These are phyloP conservation scores for Zygnema cylindricum DNA, from an alignment of 139 green algal species.

Conservation along the genomic window DNA sequence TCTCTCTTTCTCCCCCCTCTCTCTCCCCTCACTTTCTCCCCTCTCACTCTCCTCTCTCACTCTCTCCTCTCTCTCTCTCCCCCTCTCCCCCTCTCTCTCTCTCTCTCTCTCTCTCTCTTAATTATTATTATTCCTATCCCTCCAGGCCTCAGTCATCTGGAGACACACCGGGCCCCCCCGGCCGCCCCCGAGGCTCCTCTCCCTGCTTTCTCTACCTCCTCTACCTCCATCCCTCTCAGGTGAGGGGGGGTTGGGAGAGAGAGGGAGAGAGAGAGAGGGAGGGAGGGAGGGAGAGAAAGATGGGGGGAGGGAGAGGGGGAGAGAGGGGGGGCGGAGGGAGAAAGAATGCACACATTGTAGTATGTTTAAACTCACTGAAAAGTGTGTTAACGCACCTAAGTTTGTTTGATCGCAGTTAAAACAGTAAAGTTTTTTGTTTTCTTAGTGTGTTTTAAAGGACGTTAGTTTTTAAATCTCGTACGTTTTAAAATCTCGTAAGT, in stretches of 20 bases:
- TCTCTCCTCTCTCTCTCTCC: background rate
- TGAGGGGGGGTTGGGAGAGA: no score
- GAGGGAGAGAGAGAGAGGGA: background rate
- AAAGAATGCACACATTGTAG: background rate
- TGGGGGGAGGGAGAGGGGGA: background rate
- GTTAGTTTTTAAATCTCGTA: no score
- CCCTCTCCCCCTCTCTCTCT: background rate
- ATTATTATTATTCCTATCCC: background rate
- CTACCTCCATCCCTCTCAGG: slow-evolving; percentile 11
- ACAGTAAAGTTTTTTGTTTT: no score
- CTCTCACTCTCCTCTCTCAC: background rate
- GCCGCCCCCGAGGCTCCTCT: slow-evolving; percentile 5
- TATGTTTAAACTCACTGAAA: no score
- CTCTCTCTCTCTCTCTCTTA: background rate
- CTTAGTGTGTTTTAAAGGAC: no score
- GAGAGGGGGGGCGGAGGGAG: background rate
- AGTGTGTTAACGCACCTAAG: no score
- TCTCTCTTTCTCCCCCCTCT: background rate
- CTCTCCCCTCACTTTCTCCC: background rate
- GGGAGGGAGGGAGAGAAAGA: background rate
- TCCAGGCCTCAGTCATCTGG: background rate
- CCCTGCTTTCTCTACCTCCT: background rate
- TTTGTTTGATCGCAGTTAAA: no score
- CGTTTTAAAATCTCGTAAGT: no score
- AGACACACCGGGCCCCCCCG: background rate